A percentile compares a stretch with the other conserved stretches of the same genome.
phyloP scores from a whole-genome alignment of 805 yeast genomes.

The Saitoella complicata region DNA sequence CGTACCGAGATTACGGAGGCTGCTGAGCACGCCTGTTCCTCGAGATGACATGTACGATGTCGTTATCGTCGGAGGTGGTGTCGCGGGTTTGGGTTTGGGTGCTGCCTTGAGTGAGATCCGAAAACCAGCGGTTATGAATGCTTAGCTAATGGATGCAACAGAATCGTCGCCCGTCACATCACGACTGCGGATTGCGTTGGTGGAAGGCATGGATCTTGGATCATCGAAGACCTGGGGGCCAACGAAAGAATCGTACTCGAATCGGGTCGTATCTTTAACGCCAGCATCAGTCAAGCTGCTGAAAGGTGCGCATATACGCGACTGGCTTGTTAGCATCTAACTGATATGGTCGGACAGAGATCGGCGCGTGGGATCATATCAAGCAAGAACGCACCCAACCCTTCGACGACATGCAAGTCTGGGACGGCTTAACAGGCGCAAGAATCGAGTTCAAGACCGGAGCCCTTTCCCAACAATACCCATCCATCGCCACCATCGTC shows the following conservation, averaged over 20 bases:
- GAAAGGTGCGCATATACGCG: neutral
- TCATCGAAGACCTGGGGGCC: conserved; percentile 34
- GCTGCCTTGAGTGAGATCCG: conserved; percentile 37
- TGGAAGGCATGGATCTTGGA: conserved; percentile 55
- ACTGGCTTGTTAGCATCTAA: neutral
- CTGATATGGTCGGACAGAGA: conserved; percentile 43
- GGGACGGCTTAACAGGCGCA: conserved; percentile 67
- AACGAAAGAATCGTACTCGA: conserved; percentile 36
- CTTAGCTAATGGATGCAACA: neutral
- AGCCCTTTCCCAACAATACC: conserved; percentile 19
- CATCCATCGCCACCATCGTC: conserved; percentile 59
- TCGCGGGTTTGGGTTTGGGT: conserved; percentile 82
- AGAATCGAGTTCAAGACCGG: conserved; percentile 55
- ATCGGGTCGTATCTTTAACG: conserved; percentile 74
- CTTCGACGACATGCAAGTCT: conserved; percentile 69
- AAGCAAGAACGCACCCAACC: conserved; percentile 55
- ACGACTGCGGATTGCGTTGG: conserved; percentile 43
- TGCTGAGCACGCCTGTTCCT: no score
- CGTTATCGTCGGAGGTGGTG: conserved; percentile 90
- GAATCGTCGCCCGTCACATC: conserved; percentile 49
- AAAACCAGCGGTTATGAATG: no score
- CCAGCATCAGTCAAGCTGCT: conserved; percentile 39
- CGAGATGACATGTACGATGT: conserved; percentile 31
- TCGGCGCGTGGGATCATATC: conserved; percentile 65
- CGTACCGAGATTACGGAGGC: no score